Evolutionary conservation across 495 filamentous ascomycete species (phyloP).

Genomic region (Lasiosphaeriaceae sp.): DNA sequence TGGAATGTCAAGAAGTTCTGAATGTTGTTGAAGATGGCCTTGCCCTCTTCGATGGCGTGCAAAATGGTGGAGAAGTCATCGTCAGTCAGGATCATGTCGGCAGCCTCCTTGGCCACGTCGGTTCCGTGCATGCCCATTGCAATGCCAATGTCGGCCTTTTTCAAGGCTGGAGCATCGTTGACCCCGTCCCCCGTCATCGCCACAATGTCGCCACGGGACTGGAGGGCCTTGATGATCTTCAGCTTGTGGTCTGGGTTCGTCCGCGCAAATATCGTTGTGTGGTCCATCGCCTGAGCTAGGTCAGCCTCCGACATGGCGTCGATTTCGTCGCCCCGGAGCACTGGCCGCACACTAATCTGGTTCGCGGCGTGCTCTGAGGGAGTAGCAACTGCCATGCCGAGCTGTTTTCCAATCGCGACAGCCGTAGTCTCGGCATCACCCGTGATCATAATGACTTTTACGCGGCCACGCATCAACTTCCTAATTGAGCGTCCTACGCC

Average conservation of each 20-base stretch:
- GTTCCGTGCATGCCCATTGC: slow-evolving; percentile 95
- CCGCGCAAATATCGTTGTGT: slow-evolving; percentile 89
- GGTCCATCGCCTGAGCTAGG: slow-evolving; percentile 74
- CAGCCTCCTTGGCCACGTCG: slow-evolving; percentile 96
- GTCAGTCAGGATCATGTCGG: slow-evolving; percentile 99
- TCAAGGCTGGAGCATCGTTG: slow-evolving; percentile 94
- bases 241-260: slow-evolving; percentile 97
- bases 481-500: slow-evolving; percentile 87
- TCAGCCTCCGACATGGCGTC: slow-evolving; percentile 85
- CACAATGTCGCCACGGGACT: slow-evolving; percentile 91
- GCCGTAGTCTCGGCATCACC: slow-evolving; percentile 94
- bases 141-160: slow-evolving; percentile 97
- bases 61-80: slow-evolving; percentile 98
- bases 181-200: slow-evolving; percentile 99
- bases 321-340: slow-evolving; percentile 83
- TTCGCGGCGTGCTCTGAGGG: slow-evolving; percentile 40
- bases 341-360: slow-evolving; percentile 57
- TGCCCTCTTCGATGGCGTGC: slow-evolving; percentile 94
- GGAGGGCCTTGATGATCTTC: slow-evolving; percentile 90
- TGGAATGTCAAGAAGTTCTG: slow-evolving; percentile 99
- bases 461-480: slow-evolving; percentile 85
- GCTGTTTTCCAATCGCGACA: slow-evolving; percentile 83
- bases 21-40: slow-evolving; percentile 99
- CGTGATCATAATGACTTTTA: slow-evolving; percentile 98
- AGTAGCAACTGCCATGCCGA: slow-evolving; percentile 74